Base-by-base conservation (phyloP, 345 rosid genomes). In the Streptanthus diversifolius region DNA sequence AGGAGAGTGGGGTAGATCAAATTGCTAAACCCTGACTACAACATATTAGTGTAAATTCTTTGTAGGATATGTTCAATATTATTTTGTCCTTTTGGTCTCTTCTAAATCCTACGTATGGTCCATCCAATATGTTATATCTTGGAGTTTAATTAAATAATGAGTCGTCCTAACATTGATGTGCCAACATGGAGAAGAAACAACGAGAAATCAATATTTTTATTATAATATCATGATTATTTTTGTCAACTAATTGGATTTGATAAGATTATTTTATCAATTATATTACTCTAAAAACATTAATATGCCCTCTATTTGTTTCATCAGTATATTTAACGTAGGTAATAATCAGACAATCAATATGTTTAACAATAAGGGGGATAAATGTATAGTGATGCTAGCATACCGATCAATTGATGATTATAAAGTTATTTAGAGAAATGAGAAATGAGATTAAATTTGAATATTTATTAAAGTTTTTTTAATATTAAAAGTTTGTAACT, bases 21-120 rank as follows among this genome's bases (percentile, higher is more conserved):
- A 67, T 66, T 75, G 74, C 74, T 57, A 57, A 66, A 74, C 78
- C 78, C 78, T 74, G 78, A 74, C 73, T 66, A 74, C 78, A 66
- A 58, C 78, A 68, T 75, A 75, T 44, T 68, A 75, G 68, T 75
- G 74, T 75, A 75, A 62, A 75, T 68, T 75, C 74, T 75, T 68
- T 44, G 52, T 59, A 43, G 52, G 57, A 75, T 69, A 54, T 33
- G 65, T 75, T 68, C 79, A 44, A 62, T 75, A 33, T 35, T 68
- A 69, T 62, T 75, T 75, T 68, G 79, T 75, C 79, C 32, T 68
- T 62, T 75, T 75, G 74, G 74, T 75, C 64, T 62, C 33, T 41
- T 68, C 70, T 68, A 44, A 52, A 68, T 53, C 61, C 63, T 45
- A 52, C 52, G 58, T 75, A 68, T 75, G 79, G 74, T 69, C 79